These are phyloP conservation scores for Coemansia sp. DNA, from an alignment of 192 early-diverging fungal genomes.

Conservation along the genomic window DNA sequence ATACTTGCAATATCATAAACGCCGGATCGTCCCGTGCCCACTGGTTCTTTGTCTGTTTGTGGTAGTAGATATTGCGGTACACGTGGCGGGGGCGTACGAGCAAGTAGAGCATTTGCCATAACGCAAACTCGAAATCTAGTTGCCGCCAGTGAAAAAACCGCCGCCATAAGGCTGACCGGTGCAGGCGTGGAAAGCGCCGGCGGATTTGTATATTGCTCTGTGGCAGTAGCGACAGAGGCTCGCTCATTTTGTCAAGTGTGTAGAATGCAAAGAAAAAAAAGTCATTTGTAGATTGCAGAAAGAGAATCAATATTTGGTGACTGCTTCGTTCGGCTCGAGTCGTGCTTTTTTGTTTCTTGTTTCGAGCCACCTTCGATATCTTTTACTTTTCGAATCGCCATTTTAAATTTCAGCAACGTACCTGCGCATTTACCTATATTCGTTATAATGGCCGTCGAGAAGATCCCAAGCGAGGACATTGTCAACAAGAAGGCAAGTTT, in stretches of 20 bases:
- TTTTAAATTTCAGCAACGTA: not conserved
- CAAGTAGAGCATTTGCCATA: constrained; percentile 53
- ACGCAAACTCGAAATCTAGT: constrained; percentile 49
- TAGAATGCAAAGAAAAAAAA: not conserved
- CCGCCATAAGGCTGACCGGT: constrained; percentile 44
- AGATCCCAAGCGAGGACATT: constrained; percentile 61
- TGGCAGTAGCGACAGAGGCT: constrained; percentile 29
- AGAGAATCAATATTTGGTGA: too few relatives aligned
- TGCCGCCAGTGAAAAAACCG: constrained; percentile 48
- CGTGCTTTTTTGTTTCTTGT: not conserved
- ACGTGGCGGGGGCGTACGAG: constrained; percentile 47
- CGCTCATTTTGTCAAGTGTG: constrained; percentile 16
- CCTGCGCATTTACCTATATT: not conserved
- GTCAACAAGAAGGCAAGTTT: constrained; percentile 61
- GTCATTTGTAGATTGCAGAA: too few relatives aligned
- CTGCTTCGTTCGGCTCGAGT: not conserved
- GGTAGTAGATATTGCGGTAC: constrained; percentile 93
- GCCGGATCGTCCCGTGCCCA: constrained; percentile 98
- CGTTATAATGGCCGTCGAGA: constrained; percentile 36
- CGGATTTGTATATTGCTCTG: constrained; percentile 15
- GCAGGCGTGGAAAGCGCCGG: constrained; percentile 43
- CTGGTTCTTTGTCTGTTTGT: constrained; percentile 98
- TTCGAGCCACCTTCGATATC: not conserved
- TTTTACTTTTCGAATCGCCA: not conserved
- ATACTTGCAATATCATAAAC: constrained; percentile 76